These are phyloP conservation scores for Fusarium dlaminii DNA, from an alignment of 2,329 filamentous ascomycete species.

Conservation along the genomic window DNA sequence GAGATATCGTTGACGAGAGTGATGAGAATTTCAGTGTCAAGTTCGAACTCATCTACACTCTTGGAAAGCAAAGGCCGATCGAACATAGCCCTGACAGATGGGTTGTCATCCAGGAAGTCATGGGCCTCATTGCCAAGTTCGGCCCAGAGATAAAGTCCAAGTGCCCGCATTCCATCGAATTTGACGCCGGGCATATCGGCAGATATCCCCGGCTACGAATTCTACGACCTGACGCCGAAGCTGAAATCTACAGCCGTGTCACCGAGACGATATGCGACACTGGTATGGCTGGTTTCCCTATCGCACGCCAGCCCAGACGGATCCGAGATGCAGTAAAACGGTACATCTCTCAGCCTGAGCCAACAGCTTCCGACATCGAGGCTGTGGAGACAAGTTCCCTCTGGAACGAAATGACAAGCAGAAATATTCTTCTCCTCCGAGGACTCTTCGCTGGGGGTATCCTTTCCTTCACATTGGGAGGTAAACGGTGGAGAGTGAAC, in stretches of 20 bases:
- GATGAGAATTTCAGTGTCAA: conserved; percentile 70
- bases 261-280: conserved; percentile 53
- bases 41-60: conserved; percentile 71
- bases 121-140: conserved; percentile 53
- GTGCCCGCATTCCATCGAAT: conserved; percentile 54
- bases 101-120: conserved; percentile 62
- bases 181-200: conserved; percentile 44
- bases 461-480: conserved; percentile 60
- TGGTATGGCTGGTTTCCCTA: conserved; percentile 55
- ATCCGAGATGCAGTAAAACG: conserved; percentile 47
- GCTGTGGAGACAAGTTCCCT: conserved; percentile 50
- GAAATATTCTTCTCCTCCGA: conserved; percentile 58
- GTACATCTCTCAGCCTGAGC: conserved; percentile 55
- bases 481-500: conserved; percentile 72
- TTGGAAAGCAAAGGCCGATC: conserved; percentile 61
- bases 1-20: conserved; percentile 72
- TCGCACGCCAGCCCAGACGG: conserved; percentile 47
- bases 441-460: conserved; percentile 67
- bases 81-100: conserved; percentile 66
- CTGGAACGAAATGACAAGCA: conserved; percentile 48
- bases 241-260: conserved; percentile 45
- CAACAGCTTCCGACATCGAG: conserved; percentile 43
- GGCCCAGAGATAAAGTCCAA: conserved; percentile 42
- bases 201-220: conserved; percentile 61
- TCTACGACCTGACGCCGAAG: conserved; percentile 48